Percentiles rank a stretch among this genome's conserved stretches.
These are phyloP conservation scores for Quercus dentata DNA, from an alignment of 306 rosid genomes.

Conservation along the genomic window DNA sequence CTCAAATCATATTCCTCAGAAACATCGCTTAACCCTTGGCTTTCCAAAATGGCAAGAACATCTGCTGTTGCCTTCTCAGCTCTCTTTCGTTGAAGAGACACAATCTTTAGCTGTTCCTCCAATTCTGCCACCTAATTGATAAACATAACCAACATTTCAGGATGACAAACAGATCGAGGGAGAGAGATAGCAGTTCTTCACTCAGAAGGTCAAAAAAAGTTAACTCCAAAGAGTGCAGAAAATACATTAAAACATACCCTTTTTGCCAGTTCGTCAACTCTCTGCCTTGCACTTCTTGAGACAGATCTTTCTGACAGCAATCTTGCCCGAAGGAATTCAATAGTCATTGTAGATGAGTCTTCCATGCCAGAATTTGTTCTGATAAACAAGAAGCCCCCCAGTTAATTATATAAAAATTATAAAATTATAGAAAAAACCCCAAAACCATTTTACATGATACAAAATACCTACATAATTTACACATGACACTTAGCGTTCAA, in stretches of 20 bases:
- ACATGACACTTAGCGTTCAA: neutral
- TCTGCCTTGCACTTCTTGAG: constrained; percentile 78
- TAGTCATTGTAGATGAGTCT: constrained; percentile 71
- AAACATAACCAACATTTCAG: neutral
- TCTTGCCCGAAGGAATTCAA: constrained; percentile 85
- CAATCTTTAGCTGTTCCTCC: constrained; percentile 73
- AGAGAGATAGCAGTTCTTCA: constrained; percentile 5
- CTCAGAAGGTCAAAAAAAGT: constrained; percentile 6
- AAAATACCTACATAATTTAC: neutral
- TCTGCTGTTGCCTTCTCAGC: constrained; percentile 96
- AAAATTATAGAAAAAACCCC: constrained; percentile 10
- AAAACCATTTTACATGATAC: neutral
- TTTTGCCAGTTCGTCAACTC: constrained; percentile 78
- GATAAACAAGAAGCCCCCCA: constrained; percentile 19
- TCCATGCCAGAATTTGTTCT: constrained; percentile 49
- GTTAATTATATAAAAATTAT: constrained; percentile 6
- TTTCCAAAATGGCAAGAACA: constrained; percentile 87
- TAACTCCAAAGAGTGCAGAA: constrained; percentile 18
- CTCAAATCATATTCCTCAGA: constrained; percentile 66
- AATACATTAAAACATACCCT: constrained; percentile 42
- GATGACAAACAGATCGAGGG: neutral
- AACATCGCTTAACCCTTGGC: constrained; percentile 64
- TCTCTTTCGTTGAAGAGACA: constrained; percentile 74
- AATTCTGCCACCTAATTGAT: constrained; percentile 65
- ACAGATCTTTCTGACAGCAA: constrained; percentile 85